Evolutionary conservation across 2,329 filamentous ascomycete genomes (phyloP).

Genomic region (Talaromyces sp.): DNA sequence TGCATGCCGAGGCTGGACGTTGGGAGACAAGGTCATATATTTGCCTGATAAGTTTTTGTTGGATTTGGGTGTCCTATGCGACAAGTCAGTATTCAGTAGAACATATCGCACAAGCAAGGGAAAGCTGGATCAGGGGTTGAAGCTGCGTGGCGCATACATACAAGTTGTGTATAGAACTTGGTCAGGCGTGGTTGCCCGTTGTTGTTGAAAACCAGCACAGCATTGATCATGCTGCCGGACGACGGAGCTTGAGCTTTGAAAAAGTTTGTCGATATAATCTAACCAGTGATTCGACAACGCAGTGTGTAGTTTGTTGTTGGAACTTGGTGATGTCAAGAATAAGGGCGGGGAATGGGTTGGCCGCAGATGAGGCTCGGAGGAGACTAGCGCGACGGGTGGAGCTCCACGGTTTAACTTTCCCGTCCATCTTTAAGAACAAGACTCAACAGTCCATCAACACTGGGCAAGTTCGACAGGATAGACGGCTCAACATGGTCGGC

Average conservation of each 20-base stretch:
- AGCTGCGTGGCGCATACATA: conserved; percentile 35
- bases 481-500: background rate
- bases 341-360: background rate
- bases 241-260: background rate
- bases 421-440: background rate
- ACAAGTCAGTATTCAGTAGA: conserved; percentile 1
- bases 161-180: conserved; percentile 97
- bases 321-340: background rate
- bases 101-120: background rate
- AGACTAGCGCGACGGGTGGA: background rate
- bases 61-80: conserved; percentile 83
- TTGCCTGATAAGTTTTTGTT: conserved; percentile 93
- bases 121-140: background rate
- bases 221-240: conserved; percentile 76
- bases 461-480: background rate
- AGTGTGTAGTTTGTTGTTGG: background rate
- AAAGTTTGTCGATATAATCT: background rate
- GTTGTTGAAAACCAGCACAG: conserved; percentile 97
- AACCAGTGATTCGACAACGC: background rate
- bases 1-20: conserved; percentile 86
- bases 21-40: conserved; percentile 96
- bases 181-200: conserved; percentile 93
- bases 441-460: background rate
- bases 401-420: background rate
- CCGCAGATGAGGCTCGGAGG: background rate